Evolutionary conservation across 1,284 basidiomycete genomes (phyloP).

Genomic region (Wolfiporia cocos): DNA sequence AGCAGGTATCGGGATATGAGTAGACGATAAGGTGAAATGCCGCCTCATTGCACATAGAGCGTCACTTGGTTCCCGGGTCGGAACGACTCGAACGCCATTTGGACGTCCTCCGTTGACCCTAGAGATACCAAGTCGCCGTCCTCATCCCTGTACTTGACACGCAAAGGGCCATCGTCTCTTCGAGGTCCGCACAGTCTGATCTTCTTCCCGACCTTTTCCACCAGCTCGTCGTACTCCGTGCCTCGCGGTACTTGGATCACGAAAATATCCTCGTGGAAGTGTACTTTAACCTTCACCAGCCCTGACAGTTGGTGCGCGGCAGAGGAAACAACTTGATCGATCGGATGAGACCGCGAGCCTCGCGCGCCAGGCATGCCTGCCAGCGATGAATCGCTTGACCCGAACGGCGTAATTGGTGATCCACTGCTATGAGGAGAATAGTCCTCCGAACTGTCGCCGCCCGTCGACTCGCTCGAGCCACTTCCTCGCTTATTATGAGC

Average conservation of each 20-base stretch:
- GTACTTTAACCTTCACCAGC: slow-evolving; percentile 82
- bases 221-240: slow-evolving; percentile 76
- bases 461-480: slow-evolving; percentile 72
- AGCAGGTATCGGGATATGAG: slow-evolving; percentile 7
- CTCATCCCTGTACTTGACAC: slow-evolving; percentile 87
- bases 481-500: slow-evolving; percentile 67
- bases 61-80: slow-evolving; percentile 70
- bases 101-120: slow-evolving; percentile 84
- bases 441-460: slow-evolving; percentile 65
- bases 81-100: slow-evolving; percentile 83
- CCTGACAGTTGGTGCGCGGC: slow-evolving; percentile 21
- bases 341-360: slow-evolving; percentile 45
- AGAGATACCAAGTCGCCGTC: slow-evolving; percentile 87
- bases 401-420: slow-evolving; percentile 79
- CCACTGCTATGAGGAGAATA: slow-evolving; percentile 76
- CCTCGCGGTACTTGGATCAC: slow-evolving; percentile 81
- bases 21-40: slow-evolving; percentile 1
- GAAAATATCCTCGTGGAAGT: slow-evolving; percentile 87
- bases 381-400: slow-evolving; percentile 76
- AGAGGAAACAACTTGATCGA: slow-evolving; percentile 30
- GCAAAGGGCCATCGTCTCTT: slow-evolving; percentile 67
- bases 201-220: slow-evolving; percentile 90
- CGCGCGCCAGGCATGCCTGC: slow-evolving; percentile 43
- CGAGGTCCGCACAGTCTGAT: slow-evolving; percentile 81
- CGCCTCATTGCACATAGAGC: slow-evolving; percentile 60